phyloP scores from a whole-genome alignment of 495 filamentous ascomycete genomes.

The Aspergillus bridgeri region DNA sequence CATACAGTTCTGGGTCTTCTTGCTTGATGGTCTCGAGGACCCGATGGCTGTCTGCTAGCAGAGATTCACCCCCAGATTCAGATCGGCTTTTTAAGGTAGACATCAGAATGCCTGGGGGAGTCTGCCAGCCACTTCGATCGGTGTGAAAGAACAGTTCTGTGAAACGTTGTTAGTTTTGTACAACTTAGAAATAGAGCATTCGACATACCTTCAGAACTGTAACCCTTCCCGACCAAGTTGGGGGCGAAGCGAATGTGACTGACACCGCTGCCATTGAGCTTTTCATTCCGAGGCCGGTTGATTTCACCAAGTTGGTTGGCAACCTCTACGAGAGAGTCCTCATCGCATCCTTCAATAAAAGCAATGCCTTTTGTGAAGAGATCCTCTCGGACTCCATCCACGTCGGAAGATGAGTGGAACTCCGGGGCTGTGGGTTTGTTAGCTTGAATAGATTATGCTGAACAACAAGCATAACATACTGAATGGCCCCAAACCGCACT shows the following conservation, averaged over 20 bases:
- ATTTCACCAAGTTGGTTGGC: neutral
- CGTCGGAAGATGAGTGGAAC: neutral
- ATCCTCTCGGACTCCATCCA: neutral
- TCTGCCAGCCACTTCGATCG: neutral
- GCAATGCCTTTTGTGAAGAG: constrained; percentile 6
- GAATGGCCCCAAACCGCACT: neutral
- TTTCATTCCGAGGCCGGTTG: neutral
- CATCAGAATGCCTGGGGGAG: neutral
- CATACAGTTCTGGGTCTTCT: neutral
- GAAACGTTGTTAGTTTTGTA: neutral
- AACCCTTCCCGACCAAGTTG: neutral
- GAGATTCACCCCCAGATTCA: neutral
- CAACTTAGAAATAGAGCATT: neutral
- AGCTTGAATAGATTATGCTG: neutral
- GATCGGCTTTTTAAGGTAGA: neutral
- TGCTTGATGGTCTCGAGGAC: neutral
- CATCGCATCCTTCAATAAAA: constrained; percentile 10
- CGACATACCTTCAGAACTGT: neutral
- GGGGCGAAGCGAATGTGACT: neutral
- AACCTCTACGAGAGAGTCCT: constrained; percentile 4
- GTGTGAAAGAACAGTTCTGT: neutral
- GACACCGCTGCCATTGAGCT: neutral
- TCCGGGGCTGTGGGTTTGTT: neutral
- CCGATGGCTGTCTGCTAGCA: neutral
- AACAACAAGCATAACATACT: neutral